Base-by-base conservation (phyloP, 2,329 filamentous ascomycete species). In the Claviceps sp. region DNA sequence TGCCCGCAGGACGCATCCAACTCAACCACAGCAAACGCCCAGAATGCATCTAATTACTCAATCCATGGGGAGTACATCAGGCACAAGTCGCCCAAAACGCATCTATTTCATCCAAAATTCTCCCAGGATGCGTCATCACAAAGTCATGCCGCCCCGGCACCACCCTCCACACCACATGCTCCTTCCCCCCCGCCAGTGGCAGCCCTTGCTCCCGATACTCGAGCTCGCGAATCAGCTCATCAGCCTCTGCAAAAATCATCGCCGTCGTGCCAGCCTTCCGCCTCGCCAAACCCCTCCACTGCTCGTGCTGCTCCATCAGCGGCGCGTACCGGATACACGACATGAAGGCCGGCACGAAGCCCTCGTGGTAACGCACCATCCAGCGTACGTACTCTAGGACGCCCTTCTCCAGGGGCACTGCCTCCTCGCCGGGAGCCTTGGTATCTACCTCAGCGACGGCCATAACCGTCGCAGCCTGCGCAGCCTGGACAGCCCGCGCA, bases 291-390 rank as follows among this genome's bases (percentile, higher is more conserved):
- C 65, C 62, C 41, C 61, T 61, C 76, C 77, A 83, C 36, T 68
- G 69, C 20, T 69, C 69, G 18, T 77, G 68, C 64, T 80, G 75
- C 11, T 69, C 71, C 50, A 72, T 71, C 52, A 83, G 67, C 9
- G 78, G 78, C 11, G 74, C 76, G 56, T 74, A 65, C 45, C 72
- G 71, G 52, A 83, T 70, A 47, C 75, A 77, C 48, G 74, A 77
- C 69, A 81, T 76, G 61, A 83, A 82, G 8, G 78, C 73, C 7
- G 72, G 72, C 13, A 83, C 72, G 62, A 83, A 83, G 11, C 79
- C 80, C 7, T 63, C 57, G 62, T 83, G 79, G 59, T 77, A 57
- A 8, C 66, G 60, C 7, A 81, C 67, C 67, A 80, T 78, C 80
- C 79, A 83, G 54, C 74, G 70, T 43, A 83, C 73, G 56, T 75